Evolutionary conservation across 2,329 filamentous ascomycete species (phyloP), one percentile per base, ranked within the genome.

Genomic region (Beauveria asiatica): DNA sequence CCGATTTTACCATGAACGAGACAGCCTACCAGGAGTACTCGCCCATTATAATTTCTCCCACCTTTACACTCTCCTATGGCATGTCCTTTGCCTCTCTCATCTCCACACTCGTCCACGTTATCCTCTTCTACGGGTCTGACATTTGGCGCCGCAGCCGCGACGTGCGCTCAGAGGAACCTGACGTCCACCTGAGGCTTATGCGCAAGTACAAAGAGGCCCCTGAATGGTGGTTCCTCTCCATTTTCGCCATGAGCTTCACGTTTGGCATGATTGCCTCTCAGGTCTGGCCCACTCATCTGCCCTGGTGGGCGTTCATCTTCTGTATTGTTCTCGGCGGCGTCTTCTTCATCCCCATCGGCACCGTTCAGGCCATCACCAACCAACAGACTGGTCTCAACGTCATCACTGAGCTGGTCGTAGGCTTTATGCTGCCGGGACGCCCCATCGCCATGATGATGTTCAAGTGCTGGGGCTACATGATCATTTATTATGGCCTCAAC

Each of bases 21-120:
- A 75, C 74, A 1, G 80, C 80, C 17, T 87, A 88, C 69, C 70
- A 76, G 58, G 73, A 72, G 3, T 87, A 88, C 69, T 87, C 78
- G 0, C 80, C 79, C 5, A 72, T 81, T 23, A 76, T 79, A 61
- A 65, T 85, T 39, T 80, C 79, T 0, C 81, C 82, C 0, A 81
- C 81, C 0, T 84, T 83, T 64, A 74, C 77, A 3, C 67, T 85
- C 13, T 75, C 73, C 3, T 86, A 85, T 64, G 82, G 80, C 37
- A 73, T 85, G 57, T 79, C 77, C 1, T 86, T 86, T 65, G 83
- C 83, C 4, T 75, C 77, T 4, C 76, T 85, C 19, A 71, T 81
- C 1, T 74, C 82, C 1, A 77, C 83, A 0, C 67, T 86, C 10
- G 70, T 80, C 1, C 79, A 85, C 66, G 76, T 77, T 5, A 72